These are phyloP conservation scores for Apiospora pterosperma DNA, from an alignment of 2,329 filamentous ascomycete species.

Conservation along the genomic window DNA sequence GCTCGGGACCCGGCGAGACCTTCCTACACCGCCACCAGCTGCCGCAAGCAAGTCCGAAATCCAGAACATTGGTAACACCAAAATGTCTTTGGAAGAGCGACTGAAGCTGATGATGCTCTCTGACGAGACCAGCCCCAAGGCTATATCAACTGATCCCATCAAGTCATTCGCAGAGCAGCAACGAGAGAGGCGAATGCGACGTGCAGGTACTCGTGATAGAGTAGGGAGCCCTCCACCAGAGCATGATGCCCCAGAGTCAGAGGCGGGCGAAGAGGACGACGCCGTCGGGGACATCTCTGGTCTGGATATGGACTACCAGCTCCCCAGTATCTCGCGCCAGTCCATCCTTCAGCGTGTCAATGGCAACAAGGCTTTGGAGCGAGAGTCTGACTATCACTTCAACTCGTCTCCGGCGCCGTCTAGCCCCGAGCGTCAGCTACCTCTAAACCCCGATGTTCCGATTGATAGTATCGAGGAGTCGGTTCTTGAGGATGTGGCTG, in stretches of 20 bases:
- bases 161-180: conserved; percentile 63
- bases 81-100: conserved; percentile 82
- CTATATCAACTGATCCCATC: conserved; percentile 31
- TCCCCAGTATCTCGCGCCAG: conserved; percentile 85
- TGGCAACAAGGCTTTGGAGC: conserved; percentile 53
- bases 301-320: conserved; percentile 57
- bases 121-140: conserved; percentile 45
- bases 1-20: conserved; percentile 60
- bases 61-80: conserved; percentile 68
- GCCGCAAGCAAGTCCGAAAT: conserved; percentile 73
- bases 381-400: conserved; percentile 61
- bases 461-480: conserved; percentile 82
- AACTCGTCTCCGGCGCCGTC: conserved; percentile 59
- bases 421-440: conserved; percentile 53
- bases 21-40: conserved; percentile 72
- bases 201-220: conserved; percentile 51
- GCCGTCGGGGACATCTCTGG: conserved; percentile 57
- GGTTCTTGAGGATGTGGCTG: conserved; percentile 44
- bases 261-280: conserved; percentile 54
- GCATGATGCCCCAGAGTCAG: conserved; percentile 23
- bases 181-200: conserved; percentile 65
- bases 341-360: conserved; percentile 89
- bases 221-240: conserved; percentile 36
- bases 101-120: conserved; percentile 87
- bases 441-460: conserved; percentile 82